phyloP scores from a whole-genome alignment of 2,329 filamentous ascomycete species.

The Cryphonectria japonica region DNA sequence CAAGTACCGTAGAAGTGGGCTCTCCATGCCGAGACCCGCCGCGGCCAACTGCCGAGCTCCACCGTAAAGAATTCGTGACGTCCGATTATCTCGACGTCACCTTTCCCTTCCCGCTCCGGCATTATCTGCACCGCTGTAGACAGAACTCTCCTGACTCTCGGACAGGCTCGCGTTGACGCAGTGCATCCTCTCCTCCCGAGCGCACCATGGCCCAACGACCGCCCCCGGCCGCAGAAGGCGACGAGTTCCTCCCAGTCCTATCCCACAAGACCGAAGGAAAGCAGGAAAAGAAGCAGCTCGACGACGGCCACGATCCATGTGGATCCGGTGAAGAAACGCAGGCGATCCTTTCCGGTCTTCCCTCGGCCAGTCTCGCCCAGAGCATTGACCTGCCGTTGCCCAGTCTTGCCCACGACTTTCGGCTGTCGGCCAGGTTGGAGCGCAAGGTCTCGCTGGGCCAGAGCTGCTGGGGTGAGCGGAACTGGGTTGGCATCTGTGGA shows the following conservation, averaged over 20 bases:
- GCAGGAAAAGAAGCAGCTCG: not conserved
- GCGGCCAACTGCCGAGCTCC: slow-evolving; percentile 6
- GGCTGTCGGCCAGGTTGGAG: slow-evolving; percentile 28
- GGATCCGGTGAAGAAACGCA: slow-evolving; percentile 2
- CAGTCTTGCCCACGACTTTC: slow-evolving; percentile 27
- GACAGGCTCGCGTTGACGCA: not conserved
- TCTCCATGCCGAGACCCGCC: not conserved
- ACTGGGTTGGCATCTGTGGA: slow-evolving; percentile 30
- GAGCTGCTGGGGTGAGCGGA: slow-evolving; percentile 29
- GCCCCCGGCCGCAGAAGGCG: not conserved
- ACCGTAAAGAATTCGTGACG: not conserved
- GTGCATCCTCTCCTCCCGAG: not conserved
- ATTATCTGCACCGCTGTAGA: not conserved
- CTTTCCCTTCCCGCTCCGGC: not conserved
- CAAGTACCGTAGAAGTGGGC: not conserved
- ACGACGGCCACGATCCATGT: not conserved
- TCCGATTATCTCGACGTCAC: not conserved
- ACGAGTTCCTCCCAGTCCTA: slow-evolving; percentile 18
- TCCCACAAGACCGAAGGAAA: slow-evolving; percentile 11
- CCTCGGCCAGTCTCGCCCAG: slow-evolving; percentile 20
- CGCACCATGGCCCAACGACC: slow-evolving; percentile 1
- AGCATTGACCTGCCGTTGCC: slow-evolving; percentile 24
- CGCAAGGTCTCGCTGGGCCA: slow-evolving; percentile 26
- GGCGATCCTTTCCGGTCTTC: slow-evolving; percentile 21
- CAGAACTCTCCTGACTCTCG: not conserved